phyloP scores from a whole-genome alignment of 2,329 filamentous ascomycete genomes.

The Shiraia sp. region DNA sequence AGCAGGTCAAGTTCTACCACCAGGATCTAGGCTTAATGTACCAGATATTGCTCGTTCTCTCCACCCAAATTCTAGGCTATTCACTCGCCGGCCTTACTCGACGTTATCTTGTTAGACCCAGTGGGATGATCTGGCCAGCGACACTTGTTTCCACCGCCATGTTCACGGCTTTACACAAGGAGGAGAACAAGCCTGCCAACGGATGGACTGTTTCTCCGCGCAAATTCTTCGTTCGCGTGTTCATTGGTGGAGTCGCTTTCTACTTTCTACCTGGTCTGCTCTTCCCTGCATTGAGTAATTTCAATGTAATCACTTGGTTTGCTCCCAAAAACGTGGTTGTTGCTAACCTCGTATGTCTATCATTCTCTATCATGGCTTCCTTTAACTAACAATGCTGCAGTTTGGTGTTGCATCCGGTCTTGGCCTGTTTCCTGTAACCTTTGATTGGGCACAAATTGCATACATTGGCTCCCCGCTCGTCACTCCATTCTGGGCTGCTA shows the following conservation, averaged over 20 bases:
- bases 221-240: conserved; percentile 80
- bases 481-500: conserved; percentile 83
- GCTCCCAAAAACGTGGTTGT: conserved; percentile 84
- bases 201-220: conserved; percentile 83
- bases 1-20: conserved; percentile 87
- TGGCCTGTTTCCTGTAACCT: conserved; percentile 81
- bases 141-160: conserved; percentile 87
- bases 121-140: conserved; percentile 89
- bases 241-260: conserved; percentile 72
- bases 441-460: conserved; percentile 90
- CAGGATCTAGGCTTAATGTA: conserved; percentile 77
- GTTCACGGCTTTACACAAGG: conserved; percentile 84
- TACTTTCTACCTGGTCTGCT: conserved; percentile 85
- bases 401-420: conserved; percentile 86
- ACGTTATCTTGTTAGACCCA: conserved; percentile 79
- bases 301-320: conserved; percentile 88
- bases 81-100: conserved; percentile 82
- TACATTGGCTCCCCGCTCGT: conserved; percentile 83
- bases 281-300: conserved; percentile 84
- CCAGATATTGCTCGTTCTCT: conserved; percentile 80
- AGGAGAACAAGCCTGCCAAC: conserved; percentile 79
- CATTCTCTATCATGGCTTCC: background rate
- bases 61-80: conserved; percentile 85
- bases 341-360: conserved; percentile 67
- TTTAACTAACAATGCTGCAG: conserved; percentile 26